A percentile compares a stretch with the other conserved stretches of the same genome.
Conservation (phyloP, 305 asterid genomes). For the Salvia sclarea region DNA sequence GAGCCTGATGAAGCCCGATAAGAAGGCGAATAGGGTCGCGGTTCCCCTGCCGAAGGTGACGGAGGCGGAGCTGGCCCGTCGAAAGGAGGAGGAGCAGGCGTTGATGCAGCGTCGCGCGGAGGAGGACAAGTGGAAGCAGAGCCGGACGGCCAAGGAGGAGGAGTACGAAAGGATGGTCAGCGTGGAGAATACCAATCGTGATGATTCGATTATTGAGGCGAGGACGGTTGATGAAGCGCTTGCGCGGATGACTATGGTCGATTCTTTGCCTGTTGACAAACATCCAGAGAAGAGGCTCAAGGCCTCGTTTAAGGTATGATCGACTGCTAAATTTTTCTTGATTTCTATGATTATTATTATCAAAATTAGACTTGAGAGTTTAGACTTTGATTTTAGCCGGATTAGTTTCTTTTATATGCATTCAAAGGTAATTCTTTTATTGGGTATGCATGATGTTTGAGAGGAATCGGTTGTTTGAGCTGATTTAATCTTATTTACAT, state of each 20-base stretch:
- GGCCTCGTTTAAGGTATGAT: constrained; percentile 80
- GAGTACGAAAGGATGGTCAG: constrained; percentile 80
- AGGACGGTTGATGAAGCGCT: constrained; percentile 79
- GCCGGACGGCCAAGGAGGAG: constrained; percentile 73
- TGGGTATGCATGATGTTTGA: not conserved
- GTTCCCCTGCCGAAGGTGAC: constrained; percentile 84
- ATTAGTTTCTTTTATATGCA: not conserved
- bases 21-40: constrained; percentile 74
- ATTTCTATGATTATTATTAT: not conserved
- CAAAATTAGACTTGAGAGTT: not conserved
- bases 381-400: not conserved
- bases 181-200: constrained; percentile 73
- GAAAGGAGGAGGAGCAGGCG: constrained; percentile 79
- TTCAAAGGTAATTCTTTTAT: constrained; percentile 1
- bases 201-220: constrained; percentile 75
- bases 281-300: constrained; percentile 95
- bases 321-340: not conserved
- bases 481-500: not conserved
- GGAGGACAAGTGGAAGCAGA: constrained; percentile 75
- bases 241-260: constrained; percentile 63
- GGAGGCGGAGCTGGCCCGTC: constrained; percentile 69
- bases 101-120: constrained; percentile 57
- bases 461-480: not conserved
- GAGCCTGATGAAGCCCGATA: constrained; percentile 73
- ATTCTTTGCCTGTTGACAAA: constrained; percentile 65